Evolutionary conservation across 148 eudicot genomes (phyloP).

Genomic region (Bassia scoparia): DNA sequence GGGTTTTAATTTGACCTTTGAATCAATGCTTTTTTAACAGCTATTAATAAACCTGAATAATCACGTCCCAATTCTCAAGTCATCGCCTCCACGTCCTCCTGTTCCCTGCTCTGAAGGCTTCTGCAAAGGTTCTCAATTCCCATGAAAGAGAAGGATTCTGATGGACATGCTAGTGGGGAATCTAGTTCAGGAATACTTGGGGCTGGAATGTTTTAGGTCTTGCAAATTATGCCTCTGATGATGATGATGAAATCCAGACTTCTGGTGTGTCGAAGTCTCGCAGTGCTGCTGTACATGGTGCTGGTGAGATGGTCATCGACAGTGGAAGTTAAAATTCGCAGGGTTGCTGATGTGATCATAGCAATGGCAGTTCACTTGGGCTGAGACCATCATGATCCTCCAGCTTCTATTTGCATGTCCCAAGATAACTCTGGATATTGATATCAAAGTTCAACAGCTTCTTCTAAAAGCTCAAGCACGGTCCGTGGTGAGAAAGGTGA

Average conservation of each 20-base stretch:
- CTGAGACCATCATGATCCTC: constrained; percentile 15
- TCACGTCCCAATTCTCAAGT: constrained; percentile 28
- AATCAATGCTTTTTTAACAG: constrained; percentile 9
- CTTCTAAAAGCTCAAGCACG: constrained; percentile 23
- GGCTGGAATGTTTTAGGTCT: constrained; percentile 77
- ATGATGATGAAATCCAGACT: constrained; percentile 54
- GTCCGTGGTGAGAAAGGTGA: constrained; percentile 29
- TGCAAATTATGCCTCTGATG: constrained; percentile 85
- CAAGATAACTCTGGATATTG: constrained; percentile 23
- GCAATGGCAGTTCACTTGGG: constrained; percentile 28
- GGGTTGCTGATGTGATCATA: constrained; percentile 21
- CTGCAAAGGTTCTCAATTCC: constrained; percentile 65
- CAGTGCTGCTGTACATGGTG: constrained; percentile 17
- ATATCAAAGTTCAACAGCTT: constrained; percentile 17
- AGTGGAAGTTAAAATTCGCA: constrained; percentile 27
- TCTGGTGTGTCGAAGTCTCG: constrained; percentile 29
- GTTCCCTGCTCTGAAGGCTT: constrained; percentile 50
- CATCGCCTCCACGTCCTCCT: constrained; percentile 37
- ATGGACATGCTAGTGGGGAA: constrained; percentile 54
- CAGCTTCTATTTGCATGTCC: constrained; percentile 22
- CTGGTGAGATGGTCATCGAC: constrained; percentile 42
- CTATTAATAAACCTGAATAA: constrained; percentile 35
- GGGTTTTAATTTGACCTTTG: constrained; percentile 4
- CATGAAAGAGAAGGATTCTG: constrained; percentile 40
- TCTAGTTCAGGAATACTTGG: constrained; percentile 64